Evolutionary conservation across 2,329 filamentous ascomycete species (phyloP), one percentile per base, ranked within the genome.

Genomic region (Fusarium ambrosium): DNA sequence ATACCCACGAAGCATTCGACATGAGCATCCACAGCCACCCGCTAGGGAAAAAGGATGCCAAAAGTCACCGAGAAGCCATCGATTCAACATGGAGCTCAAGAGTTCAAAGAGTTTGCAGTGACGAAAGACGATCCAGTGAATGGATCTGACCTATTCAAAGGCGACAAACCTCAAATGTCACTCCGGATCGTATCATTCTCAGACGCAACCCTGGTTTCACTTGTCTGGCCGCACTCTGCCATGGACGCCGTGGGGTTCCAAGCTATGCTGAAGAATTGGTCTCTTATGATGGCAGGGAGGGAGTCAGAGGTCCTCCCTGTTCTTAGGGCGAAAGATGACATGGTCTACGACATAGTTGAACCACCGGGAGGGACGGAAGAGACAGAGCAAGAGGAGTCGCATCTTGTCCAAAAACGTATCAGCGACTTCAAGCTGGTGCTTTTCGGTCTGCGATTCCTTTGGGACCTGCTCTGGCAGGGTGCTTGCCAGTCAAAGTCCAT

Each of bases 171-270:
- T 1, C 85, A 86, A 73, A 75, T 90, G 6, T 82, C 83, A 5
- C 78, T 90, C 6, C 86, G 88, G 69, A 80, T 89, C 48, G 83
- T 85, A 4, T 83, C 84, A 0, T 90, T 90, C 74, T 76, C 73
- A 4, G 85, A 90, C 66, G 85, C 86, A 0, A 90, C 88, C 0
- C 76, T 90, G 0, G 80, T 90, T 2, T 81, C 82, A 0, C 70
- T 90, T 1, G 79, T 80, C 2, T 88, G 83, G 79, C 84, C 85
- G 2, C 89, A 90, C 75, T 84, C 84, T 0, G 76, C 88, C 7
- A 84, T 85, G 67, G 88, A 89, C 69, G 85, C 81, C 4, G 81
- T 87, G 72, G 87, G 86, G 5, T 81, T 81, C 32, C 74, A 79
- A 4, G 82, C 80, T 1, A 78, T 90, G 9, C 71, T 89, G 4